phyloP scores from a whole-genome alignment of 192 early-diverging fungal genomes.

The Backusella luteola region DNA sequence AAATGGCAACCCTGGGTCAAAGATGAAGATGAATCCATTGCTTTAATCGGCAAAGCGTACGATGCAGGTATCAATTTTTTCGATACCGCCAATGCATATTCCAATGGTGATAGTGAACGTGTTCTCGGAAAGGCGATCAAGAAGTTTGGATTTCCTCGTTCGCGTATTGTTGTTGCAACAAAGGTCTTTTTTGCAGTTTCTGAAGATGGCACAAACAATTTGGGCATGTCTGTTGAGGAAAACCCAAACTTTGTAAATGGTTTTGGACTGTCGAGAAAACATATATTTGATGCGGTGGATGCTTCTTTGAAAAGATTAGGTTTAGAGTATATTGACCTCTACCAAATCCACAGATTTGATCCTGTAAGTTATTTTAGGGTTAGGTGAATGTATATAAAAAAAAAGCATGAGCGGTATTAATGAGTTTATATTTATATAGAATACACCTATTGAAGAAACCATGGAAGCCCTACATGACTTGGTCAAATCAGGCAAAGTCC shows the following conservation, averaged over 20 bases:
- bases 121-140: conserved; percentile 35
- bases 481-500: conserved; percentile 41
- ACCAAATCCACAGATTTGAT: conserved; percentile 47
- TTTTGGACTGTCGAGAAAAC: conserved; percentile 29
- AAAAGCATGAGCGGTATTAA: background rate
- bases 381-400: too few relatives aligned
- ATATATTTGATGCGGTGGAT: conserved; percentile 33
- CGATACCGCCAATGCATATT: conserved; percentile 27
- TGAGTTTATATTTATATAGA: background rate
- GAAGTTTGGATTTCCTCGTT: conserved; percentile 35
- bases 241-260: conserved; percentile 14
- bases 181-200: conserved; percentile 27
- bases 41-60: conserved; percentile 32
- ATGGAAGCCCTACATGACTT: conserved; percentile 41
- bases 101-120: conserved; percentile 31
- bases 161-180: conserved; percentile 32
- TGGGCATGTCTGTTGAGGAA: background rate
- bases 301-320: conserved; percentile 29
- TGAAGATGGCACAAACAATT: conserved; percentile 21
- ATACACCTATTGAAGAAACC: conserved; percentile 47
- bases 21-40: conserved; percentile 40
- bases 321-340: conserved; percentile 51
- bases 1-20: conserved; percentile 43
- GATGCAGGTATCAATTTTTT: conserved; percentile 39
- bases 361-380: background rate